Base-by-base conservation (phyloP, 768 basidiomycete species). In the Tulasnella sp. region DNA sequence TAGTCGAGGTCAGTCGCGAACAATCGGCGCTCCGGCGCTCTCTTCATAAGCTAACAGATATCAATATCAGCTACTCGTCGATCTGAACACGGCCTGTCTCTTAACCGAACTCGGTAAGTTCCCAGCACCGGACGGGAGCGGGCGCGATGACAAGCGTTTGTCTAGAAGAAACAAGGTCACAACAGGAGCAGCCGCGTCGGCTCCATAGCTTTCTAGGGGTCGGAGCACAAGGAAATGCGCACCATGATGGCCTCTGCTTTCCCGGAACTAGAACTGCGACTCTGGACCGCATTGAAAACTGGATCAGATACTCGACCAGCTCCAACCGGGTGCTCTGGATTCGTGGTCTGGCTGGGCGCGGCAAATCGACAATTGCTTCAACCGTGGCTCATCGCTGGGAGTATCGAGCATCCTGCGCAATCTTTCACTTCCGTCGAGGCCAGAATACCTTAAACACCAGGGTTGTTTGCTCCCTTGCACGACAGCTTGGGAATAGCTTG, bases 191-290 rank as follows among this genome's bases (percentile, higher is more conserved):
- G 10, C 18, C 8, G 9, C 87, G 85, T 99, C 97, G 2, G 97
- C 99, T 98, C 97, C 99, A 85, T 99, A 97, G 12, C 97, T 91
- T 10, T 97, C 98, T 81, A 98, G 96, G 90, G 98, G 95, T 2
- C 96, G 97, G 83, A 97, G 97, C 8, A 98, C 87, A 1, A 95
- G 97, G 85, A 99, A 97, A 1, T 97, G 98, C 84, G 96, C 97
- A 82, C 4, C 34, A 16, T 77, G 62, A 68, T 7, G 18, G 5
- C 62, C 16, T 68, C 16, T 68, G 62, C 62, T 68, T 36, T 6
- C 62, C 62, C 8, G 62, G 62, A 36, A 68, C 62, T 1, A 68
- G 62, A 27, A 27, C 27, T 12, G 27, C n/a, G 31, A 36, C 27
- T 3, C 27, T 68, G 31, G 34, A 36, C 14, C 27, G 62, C 18